Base-by-base conservation (phyloP, 371 early-diverging fungal species). In the Pancytospora philotis region DNA sequence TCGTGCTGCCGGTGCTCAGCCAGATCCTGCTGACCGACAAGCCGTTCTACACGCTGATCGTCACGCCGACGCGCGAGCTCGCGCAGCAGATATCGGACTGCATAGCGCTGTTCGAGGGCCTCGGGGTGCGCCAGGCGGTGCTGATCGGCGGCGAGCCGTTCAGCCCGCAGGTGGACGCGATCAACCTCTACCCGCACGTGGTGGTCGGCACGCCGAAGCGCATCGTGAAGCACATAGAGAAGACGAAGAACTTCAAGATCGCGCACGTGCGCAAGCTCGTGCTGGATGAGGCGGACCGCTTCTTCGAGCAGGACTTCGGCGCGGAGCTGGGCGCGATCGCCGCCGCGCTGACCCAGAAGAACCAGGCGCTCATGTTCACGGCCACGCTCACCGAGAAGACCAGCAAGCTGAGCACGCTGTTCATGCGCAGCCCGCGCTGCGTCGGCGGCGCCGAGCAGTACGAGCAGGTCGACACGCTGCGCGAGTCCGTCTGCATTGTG, bases 351-450 rank as follows among this genome's bases (percentile, higher is more conserved):
- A 90, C 90, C 2, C 84, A 73, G 62, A 91, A 95, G 79, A 86
- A 90, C 28, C 90, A 91, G 76, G 91, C 88, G 0, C 84, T 89
- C 66, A 88, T 93, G 78, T 91, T 91, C 81, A 94, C 92, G 19
- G 98, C 98, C 28, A 97, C 97, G 8, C 89, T 93, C 78, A 92
- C 93, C 4, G 92, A 94, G 50, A 92, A 93, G 81, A 92, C 93
- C 52, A 87, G 91, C 79, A 76, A 85, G 13, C 83, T 96, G 55
- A 92, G 91, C 2, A 84, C 84, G 22, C 86, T 87, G 1, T 87
- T 92, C 53, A 88, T 93, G 90, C 82, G 84, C 48, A 86, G 88
- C 66, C 90, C 91, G 28, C 90, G 90, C 65, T 89, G 89, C 75
- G 84, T 93, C 19, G 88, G 91, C 76, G 90, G 63, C 88, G 89